Evolutionary conservation across 2,329 filamentous ascomycete species (phyloP), one percentile per base, ranked within the genome.

Genomic region (Epichloe sylvatica): DNA sequence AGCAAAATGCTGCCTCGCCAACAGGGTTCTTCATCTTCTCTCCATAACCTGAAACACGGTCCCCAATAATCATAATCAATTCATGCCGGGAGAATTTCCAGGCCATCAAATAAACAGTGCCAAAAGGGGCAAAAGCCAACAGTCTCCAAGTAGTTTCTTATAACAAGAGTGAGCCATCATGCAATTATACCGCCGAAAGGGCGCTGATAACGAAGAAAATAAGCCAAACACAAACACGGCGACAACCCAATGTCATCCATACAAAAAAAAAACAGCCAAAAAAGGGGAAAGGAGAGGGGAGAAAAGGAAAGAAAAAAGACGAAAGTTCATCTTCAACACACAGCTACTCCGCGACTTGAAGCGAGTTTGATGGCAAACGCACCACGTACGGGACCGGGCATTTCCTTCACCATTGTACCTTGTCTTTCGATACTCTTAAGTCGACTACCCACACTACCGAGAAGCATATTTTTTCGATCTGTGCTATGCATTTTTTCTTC

Each of bases 401-500:
- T 13, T 34, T 51, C 51, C 11, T 41, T 47, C 43, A 54, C 46
- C 2, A 39, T 49, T 5, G 55, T 50, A 15, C 58, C 59, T 46
- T 53, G 53, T 46, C 57, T 55, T 45, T 56, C 59, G 15, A 46
- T 33, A 12, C 46, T 46, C 46, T 49, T 46, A 34, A 48, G 45
- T 13, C 49, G 46, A 49, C 39, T 45, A 15, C 35, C 42, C 4
- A 46, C 37, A 46, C 42, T 46, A 17, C 34, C 46, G 12, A 51
- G 15, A 17, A 42, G 25, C 35, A 35, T 48, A 5, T 35, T 51
- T 41, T 43, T 59, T 11, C 49, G 54, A n/a, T 36, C 41, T 23
- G 40, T 45, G 11, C 11, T 57, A 36, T 62, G 55, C 62, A 67
- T 62, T 15, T 54, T 60, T 15, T 59, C 62, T 6, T 68, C 68